These are phyloP conservation scores for Synchytrium microbalum DNA, from an alignment of 371 early-diverging fungal species.

Conservation along the genomic window DNA sequence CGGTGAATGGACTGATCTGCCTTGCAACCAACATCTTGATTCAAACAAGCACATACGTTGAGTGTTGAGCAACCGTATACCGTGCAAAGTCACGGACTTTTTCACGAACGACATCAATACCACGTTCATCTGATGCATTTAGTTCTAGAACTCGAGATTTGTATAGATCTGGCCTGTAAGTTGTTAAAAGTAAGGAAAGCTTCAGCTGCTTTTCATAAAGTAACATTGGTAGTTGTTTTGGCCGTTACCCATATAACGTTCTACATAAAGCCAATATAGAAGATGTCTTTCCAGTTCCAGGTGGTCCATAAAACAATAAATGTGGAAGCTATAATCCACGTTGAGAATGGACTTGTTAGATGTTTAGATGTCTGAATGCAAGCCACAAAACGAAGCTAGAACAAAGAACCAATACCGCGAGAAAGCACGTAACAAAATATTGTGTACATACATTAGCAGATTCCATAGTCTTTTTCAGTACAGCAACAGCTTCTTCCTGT, in stretches of 20 bases:
- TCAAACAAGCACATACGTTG: slow-evolving; percentile 26
- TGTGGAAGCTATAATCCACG: slow-evolving; percentile 74
- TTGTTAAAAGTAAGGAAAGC: neutral
- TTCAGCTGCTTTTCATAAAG: too few species aligned
- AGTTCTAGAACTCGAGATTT: slow-evolving; percentile 88
- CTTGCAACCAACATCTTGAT: slow-evolving; percentile 10
- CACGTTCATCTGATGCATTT: slow-evolving; percentile 99
- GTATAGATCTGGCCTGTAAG: slow-evolving; percentile 58
- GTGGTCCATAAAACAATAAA: slow-evolving; percentile 98
- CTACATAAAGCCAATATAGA: slow-evolving; percentile 91
- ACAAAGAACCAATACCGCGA: neutral
- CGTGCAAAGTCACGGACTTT: slow-evolving; percentile 97
- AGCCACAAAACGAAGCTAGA: neutral
- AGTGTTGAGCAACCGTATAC: slow-evolving; percentile 47
- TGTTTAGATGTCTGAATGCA: neutral
- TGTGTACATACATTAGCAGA: slow-evolving; percentile 70
- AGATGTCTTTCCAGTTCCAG: slow-evolving; percentile 99
- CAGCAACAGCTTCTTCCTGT: slow-evolving; percentile 83
- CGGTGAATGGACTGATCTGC: too few species aligned
- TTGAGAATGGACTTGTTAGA: neutral
- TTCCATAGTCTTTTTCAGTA: slow-evolving; percentile 73
- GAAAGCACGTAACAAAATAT: neutral
- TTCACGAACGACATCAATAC: slow-evolving; percentile 91
- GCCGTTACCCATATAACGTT: slow-evolving; percentile 75
- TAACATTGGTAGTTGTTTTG: too few species aligned